Evolutionary conservation across 2,329 filamentous ascomycete genomes (phyloP).

Genomic region (Didymellaceae sp.): DNA sequence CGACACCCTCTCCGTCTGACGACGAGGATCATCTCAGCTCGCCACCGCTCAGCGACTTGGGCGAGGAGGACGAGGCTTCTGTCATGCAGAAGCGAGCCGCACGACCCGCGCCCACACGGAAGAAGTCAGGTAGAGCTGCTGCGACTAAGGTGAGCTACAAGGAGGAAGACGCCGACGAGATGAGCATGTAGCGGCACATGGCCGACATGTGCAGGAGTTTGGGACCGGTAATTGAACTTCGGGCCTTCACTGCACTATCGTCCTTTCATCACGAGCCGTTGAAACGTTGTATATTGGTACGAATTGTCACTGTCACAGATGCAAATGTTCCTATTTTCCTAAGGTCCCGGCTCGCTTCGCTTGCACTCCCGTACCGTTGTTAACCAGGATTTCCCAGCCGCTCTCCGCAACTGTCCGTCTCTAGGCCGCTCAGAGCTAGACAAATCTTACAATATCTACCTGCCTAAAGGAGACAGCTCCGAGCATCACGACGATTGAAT

Average conservation of each 20-base stretch:
- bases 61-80: slow-evolving; percentile 33
- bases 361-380: slow-evolving; percentile 15
- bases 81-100: slow-evolving; percentile 33
- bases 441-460: slow-evolving; percentile 5
- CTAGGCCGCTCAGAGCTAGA: slow-evolving; percentile 10
- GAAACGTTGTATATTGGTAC: not conserved
- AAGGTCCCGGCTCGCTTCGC: slow-evolving; percentile 8
- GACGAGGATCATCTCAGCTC: slow-evolving; percentile 44
- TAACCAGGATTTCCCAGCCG: slow-evolving; percentile 18
- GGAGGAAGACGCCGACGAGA: slow-evolving; percentile 43
- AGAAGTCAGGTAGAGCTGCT: slow-evolving; percentile 37
- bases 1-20: slow-evolving; percentile 52
- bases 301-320: slow-evolving; percentile 11
- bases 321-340: slow-evolving; percentile 20
- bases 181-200: slow-evolving; percentile 23
- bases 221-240: slow-evolving; percentile 9
- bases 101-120: slow-evolving; percentile 30
- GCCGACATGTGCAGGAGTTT: slow-evolving; percentile 1
- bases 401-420: slow-evolving; percentile 14
- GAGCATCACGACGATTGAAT: slow-evolving; percentile 3
- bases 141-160: slow-evolving; percentile 43
- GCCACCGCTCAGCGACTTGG: slow-evolving; percentile 51
- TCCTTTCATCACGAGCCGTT: slow-evolving; percentile 1
- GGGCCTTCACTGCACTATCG: slow-evolving; percentile 7
- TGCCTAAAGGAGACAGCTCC: slow-evolving; percentile 18